Evolutionary conservation across 1,284 basidiomycete genomes (phyloP).

Genomic region (Pyrrhoderma noxium): DNA sequence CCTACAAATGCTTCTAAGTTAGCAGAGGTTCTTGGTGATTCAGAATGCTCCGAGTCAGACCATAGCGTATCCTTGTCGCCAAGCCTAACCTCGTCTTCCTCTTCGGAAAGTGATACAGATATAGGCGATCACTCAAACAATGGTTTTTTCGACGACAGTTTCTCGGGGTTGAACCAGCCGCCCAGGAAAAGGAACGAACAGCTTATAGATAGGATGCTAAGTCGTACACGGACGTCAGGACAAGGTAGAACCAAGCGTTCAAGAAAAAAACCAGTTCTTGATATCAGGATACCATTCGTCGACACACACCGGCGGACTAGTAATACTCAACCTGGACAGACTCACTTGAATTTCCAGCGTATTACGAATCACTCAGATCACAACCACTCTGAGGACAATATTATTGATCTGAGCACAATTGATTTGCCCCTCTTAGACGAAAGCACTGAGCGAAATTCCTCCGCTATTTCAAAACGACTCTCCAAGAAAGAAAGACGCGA

Average conservation of each 20-base stretch:
- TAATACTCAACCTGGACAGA: not conserved
- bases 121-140: not conserved
- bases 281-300: not conserved
- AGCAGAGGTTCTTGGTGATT: not conserved
- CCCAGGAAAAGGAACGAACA: constrained; percentile 30
- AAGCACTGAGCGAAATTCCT: not conserved
- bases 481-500: constrained; percentile 11
- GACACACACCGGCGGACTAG: not conserved
- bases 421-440: not conserved
- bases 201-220: constrained; percentile 54
- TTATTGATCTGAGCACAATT: constrained; percentile 1
- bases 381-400: not conserved
- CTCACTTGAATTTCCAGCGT: not conserved
- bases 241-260: not conserved
- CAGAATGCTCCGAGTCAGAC: not conserved
- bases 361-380: not conserved
- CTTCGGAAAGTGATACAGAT: not conserved
- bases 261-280: not conserved
- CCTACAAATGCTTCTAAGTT: constrained; percentile 23
- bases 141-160: not conserved
- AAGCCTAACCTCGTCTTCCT: constrained; percentile 11
- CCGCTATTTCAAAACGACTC: constrained; percentile 1
- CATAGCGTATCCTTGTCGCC: not conserved
- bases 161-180: constrained; percentile 7
- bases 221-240: constrained; percentile 30